Conservation (phyloP, 1,284 basidiomycete genomes). For the Fomitiporia mediterranea region DNA sequence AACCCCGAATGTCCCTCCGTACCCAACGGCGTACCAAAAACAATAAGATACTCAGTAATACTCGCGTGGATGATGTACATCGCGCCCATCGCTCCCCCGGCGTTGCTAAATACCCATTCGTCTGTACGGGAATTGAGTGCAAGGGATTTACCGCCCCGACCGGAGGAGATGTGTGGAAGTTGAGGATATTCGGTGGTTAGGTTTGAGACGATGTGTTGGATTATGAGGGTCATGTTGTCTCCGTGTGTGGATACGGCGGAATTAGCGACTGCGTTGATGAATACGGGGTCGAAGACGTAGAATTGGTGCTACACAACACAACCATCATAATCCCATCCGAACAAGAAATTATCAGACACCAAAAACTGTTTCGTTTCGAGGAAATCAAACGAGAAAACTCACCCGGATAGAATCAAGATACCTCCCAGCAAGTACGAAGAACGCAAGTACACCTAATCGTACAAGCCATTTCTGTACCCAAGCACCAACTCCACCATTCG, state of each 20-base stretch:
- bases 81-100: slow-evolving; percentile 96
- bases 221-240: slow-evolving; percentile 62
- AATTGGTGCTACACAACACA: slow-evolving; percentile 36
- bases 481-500: neutral
- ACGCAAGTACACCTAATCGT: slow-evolving; percentile 36
- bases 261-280: slow-evolving; percentile 63
- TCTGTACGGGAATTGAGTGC: slow-evolving; percentile 58
- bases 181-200: slow-evolving; percentile 65
- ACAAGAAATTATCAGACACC: slow-evolving; percentile 28
- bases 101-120: slow-evolving; percentile 98
- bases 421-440: slow-evolving; percentile 40
- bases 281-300: slow-evolving; percentile 70
- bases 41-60: slow-evolving; percentile 91
- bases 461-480: slow-evolving; percentile 40
- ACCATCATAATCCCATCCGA: no score
- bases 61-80: slow-evolving; percentile 97
- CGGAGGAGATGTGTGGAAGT: slow-evolving; percentile 20
- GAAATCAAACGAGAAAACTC: slow-evolving; percentile 16
- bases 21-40: slow-evolving; percentile 94
- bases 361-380: slow-evolving; percentile 27
- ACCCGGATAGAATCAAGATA: slow-evolving; percentile 61
- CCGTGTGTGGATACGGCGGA: slow-evolving; percentile 63
- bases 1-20: slow-evolving; percentile 95
- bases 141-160: slow-evolving; percentile 33
- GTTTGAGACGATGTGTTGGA: slow-evolving; percentile 72